These are phyloP conservation scores for Gnaphalium uliginosum DNA, from an alignment of 129 eudicot species.

Conservation along the genomic window DNA sequence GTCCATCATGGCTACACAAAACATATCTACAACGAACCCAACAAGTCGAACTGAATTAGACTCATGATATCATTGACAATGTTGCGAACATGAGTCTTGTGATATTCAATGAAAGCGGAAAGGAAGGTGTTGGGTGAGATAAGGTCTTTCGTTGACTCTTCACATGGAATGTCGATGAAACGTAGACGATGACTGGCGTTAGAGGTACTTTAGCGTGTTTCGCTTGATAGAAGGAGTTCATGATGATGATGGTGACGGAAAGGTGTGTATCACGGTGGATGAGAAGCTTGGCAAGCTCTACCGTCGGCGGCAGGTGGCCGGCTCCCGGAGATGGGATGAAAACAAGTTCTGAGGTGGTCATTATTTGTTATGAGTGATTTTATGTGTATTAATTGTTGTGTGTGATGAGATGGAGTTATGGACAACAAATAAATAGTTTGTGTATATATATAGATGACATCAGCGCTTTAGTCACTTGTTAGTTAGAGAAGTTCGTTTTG, in stretches of 20 bases:
- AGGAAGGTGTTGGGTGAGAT: constrained; percentile 16
- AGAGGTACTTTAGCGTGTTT: background rate
- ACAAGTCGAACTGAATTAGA: background rate
- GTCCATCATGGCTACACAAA: constrained; percentile 30
- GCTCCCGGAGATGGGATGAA: constrained; percentile 36
- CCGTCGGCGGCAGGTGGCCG: constrained; percentile 37
- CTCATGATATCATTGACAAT: background rate
- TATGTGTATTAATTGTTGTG: no score
- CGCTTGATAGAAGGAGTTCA: constrained; percentile 11
- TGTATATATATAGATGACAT: no score
- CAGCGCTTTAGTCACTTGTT: no score
- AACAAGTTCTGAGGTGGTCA: constrained; percentile 23
- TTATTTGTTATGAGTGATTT: background rate
- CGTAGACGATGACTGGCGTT: constrained; percentile 6
- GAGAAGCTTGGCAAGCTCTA: constrained; percentile 34
- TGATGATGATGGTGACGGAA: constrained; percentile 33
- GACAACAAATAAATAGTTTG: no score
- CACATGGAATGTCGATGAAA: constrained; percentile 22
- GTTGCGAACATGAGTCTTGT: constrained; percentile 11
- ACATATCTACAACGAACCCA: constrained; percentile 34
- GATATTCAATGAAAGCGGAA: constrained; percentile 18
- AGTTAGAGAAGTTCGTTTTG: no score
- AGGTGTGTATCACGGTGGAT: constrained; percentile 26
- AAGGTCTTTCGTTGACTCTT: constrained; percentile 19
- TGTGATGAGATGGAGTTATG: no score